A percentile compares a stretch with the other conserved stretches of the same genome.
phyloP scores from a whole-genome alignment of 148 eudicot genomes.

The Talinum fruticosum region DNA sequence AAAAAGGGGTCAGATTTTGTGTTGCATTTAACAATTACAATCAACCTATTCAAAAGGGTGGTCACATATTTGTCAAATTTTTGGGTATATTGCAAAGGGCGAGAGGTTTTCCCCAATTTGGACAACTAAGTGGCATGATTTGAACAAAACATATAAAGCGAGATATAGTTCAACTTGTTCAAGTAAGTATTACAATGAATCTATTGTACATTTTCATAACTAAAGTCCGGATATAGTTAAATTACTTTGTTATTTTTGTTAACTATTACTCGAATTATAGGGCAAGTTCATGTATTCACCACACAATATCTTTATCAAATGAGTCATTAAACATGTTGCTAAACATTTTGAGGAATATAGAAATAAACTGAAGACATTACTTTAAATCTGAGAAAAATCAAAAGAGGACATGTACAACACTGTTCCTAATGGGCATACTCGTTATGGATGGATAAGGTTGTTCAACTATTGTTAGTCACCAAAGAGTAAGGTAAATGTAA shows the following conservation, averaged over 20 bases:
- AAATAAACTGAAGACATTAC: background rate
- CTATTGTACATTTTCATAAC: too few species aligned
- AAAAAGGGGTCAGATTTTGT: background rate
- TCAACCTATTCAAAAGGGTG: background rate
- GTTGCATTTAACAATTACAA: background rate
- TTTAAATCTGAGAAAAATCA: background rate
- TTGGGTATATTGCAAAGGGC: background rate
- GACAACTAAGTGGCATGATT: background rate
- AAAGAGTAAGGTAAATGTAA: too few species aligned
- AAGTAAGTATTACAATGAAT: background rate
- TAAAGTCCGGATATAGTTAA: too few species aligned
- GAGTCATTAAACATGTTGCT: background rate
- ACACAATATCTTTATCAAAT: background rate
- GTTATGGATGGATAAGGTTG: background rate
- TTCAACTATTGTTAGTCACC: background rate
- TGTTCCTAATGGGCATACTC: background rate
- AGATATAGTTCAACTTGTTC: background rate
- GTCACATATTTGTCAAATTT: background rate
- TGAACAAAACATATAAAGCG: background rate
- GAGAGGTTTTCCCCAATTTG: constrained; percentile 2
- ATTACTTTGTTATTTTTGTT: too few species aligned
- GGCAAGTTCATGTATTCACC: background rate
- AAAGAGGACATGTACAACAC: background rate
- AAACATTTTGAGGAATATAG: background rate
- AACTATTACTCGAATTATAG: background rate